Percentiles rank a stretch among this genome's conserved stretches.
Evolutionary conservation across 768 basidiomycete species (phyloP).

Genomic region (Auriscalpium orientale): DNA sequence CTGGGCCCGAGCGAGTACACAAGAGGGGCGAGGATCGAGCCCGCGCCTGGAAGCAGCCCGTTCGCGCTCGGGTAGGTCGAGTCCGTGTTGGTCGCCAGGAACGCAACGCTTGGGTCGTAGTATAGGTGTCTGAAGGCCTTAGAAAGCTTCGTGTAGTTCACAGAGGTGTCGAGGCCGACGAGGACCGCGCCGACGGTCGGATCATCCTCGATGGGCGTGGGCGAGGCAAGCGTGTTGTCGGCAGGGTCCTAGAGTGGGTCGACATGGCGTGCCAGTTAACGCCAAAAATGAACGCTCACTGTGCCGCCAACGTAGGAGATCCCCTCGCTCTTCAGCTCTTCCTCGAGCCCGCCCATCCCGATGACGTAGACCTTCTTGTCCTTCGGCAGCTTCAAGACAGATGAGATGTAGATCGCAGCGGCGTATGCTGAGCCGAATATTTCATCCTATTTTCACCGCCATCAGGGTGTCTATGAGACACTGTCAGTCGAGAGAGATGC

Average conservation of each 20-base stretch:
- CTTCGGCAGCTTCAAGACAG: conserved; percentile 82
- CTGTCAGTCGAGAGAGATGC: conserved; percentile 21
- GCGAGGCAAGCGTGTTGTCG: conserved; percentile 67
- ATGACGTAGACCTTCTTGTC: conserved; percentile 95
- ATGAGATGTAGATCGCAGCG: conserved; percentile 76
- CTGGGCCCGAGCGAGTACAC: conserved; percentile 50
- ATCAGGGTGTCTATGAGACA: not conserved
- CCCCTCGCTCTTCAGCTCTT: conserved; percentile 87
- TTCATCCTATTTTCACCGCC: conserved; percentile 61
- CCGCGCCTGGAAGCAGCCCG: conserved; percentile 76
- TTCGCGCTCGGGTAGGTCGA: conserved; percentile 79
- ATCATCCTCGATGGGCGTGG: conserved; percentile 69
- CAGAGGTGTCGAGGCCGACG: conserved; percentile 80
- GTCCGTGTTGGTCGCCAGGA: conserved; percentile 90
- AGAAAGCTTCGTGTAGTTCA: conserved; percentile 92
- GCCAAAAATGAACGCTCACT: conserved; percentile 35
- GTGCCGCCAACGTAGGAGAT: conserved; percentile 77
- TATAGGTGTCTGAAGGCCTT: conserved; percentile 89
- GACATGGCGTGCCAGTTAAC: conserved; percentile 4
- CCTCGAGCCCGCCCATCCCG: conserved; percentile 85
- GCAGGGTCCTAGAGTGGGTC: conserved; percentile 60
- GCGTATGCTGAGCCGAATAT: conserved; percentile 95
- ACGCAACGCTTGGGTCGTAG: conserved; percentile 70
- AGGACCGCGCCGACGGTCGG: conserved; percentile 83
- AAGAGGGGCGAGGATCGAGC: conserved; percentile 77